phyloP scores from a whole-genome alignment of 768 basidiomycete genomes.

The Serendipita vermifera region DNA sequence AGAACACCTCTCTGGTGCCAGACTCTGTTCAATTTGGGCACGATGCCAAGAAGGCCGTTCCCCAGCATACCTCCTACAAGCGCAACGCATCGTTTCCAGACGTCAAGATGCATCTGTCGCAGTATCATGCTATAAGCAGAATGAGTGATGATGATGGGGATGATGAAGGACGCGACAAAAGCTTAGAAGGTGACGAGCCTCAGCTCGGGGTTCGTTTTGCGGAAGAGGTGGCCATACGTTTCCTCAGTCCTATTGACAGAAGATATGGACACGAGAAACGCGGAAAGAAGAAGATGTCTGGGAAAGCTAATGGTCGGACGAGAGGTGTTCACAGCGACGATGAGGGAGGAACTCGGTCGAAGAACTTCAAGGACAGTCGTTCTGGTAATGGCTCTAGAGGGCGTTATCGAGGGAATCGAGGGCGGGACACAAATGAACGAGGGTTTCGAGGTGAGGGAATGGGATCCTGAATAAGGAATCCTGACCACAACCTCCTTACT shows the following conservation, averaged over 20 bases:
- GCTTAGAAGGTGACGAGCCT: neutral
- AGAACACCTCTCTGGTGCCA: too few species aligned
- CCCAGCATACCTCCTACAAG: too few species aligned
- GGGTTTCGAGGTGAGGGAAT: too few species aligned
- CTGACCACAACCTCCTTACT: too few species aligned
- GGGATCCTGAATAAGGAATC: too few species aligned
- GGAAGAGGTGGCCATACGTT: neutral
- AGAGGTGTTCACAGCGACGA: slow-evolving; percentile 1
- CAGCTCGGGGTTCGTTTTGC: neutral
- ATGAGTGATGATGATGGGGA: neutral
- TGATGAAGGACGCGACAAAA: neutral
- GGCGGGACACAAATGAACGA: too few species aligned
- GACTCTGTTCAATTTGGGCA: too few species aligned
- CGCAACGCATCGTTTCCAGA: neutral
- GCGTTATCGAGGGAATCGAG: too few species aligned
- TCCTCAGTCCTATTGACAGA: neutral
- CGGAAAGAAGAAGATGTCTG: neutral
- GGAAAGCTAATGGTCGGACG: neutral
- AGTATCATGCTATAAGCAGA: neutral
- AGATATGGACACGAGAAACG: neutral
- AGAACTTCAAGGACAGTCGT: too few species aligned
- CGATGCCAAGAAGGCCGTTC: too few species aligned
- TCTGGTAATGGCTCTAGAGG: too few species aligned
- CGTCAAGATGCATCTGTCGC: neutral
- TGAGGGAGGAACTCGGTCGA: too few species aligned